Evolutionary conservation across 1,284 basidiomycete species (phyloP).

Genomic region (Cutaneotrichosporon sp.): DNA sequence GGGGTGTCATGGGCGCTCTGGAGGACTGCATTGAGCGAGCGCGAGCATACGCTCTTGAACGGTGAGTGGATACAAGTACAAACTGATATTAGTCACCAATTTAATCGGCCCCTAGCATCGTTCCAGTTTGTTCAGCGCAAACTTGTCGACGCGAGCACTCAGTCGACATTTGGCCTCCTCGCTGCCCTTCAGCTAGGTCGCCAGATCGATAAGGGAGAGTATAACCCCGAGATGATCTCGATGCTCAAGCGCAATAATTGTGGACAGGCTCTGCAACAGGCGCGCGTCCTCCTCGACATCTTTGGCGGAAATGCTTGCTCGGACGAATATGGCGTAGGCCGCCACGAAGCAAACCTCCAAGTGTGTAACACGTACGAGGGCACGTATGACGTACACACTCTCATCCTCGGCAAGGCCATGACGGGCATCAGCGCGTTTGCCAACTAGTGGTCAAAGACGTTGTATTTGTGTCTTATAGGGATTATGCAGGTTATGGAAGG

Average conservation of each 20-base stretch:
- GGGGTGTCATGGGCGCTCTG: slow-evolving; percentile 90
- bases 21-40: slow-evolving; percentile 84
- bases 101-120: slow-evolving; percentile 80
- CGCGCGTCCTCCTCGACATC: slow-evolving; percentile 77
- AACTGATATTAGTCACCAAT: slow-evolving; percentile 58
- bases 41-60: slow-evolving; percentile 80
- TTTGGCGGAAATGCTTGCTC: slow-evolving; percentile 86
- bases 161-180: slow-evolving; percentile 74
- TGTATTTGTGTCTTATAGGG: background rate
- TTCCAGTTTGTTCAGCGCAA: slow-evolving; percentile 98
- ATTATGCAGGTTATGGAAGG: no score
- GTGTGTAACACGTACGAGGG: slow-evolving; percentile 92
- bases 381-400: slow-evolving; percentile 71
- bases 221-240: slow-evolving; percentile 89
- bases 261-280: slow-evolving; percentile 81
- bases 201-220: slow-evolving; percentile 75
- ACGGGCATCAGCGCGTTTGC: slow-evolving; percentile 62
- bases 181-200: slow-evolving; percentile 78
- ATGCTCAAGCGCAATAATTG: slow-evolving; percentile 96
- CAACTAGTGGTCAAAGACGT: slow-evolving; percentile 16
- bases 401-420: slow-evolving; percentile 87
- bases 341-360: slow-evolving; percentile 87
- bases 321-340: slow-evolving; percentile 84
- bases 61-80: slow-evolving; percentile 23
- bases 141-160: slow-evolving; percentile 86